Percentiles rank a stretch among this genome's conserved stretches.
Evolutionary conservation across 2,329 filamentous ascomycete genomes (phyloP).

Genomic region (Diaporthe amygdali): DNA sequence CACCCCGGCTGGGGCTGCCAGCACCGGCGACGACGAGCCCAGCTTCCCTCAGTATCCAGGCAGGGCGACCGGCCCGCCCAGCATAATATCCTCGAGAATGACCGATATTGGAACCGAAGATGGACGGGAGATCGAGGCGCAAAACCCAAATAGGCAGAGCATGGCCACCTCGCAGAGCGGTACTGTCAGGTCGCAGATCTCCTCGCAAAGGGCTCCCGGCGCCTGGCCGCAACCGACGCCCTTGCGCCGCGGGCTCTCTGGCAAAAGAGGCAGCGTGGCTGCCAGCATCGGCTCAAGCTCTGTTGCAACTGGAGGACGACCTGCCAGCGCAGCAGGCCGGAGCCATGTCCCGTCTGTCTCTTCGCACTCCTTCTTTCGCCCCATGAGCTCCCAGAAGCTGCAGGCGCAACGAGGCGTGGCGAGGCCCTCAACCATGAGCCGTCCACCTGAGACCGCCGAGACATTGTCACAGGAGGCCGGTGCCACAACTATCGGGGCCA

Average conservation of each 20-base stretch:
- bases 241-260: constrained; percentile 57
- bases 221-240: constrained; percentile 61
- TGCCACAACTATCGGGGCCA: constrained; percentile 19
- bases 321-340: constrained; percentile 72
- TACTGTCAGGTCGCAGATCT: constrained; percentile 58
- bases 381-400: constrained; percentile 94
- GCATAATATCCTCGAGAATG: constrained; percentile 75
- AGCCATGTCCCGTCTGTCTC: constrained; percentile 91
- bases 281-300: constrained; percentile 42
- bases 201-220: constrained; percentile 43
- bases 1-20: constrained; percentile 33
- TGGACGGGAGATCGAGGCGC: constrained; percentile 48
- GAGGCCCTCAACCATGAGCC: constrained; percentile 48
- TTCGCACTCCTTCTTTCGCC: constrained; percentile 90
- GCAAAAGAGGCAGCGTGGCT: constrained; percentile 46
- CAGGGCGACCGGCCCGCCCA: constrained; percentile 57
- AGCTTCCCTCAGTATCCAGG: constrained; percentile 47
- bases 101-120: constrained; percentile 68
- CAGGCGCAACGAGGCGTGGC: constrained; percentile 81
- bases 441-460: constrained; percentile 33
- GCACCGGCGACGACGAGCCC: constrained; percentile 40
- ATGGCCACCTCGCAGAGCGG: constrained; percentile 52
- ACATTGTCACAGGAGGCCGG: background rate
- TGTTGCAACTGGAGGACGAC: constrained; percentile 55
- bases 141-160: constrained; percentile 33